Evolutionary conservation across 2,329 filamentous ascomycete genomes (phyloP), one percentile per base, ranked within the genome.

Genomic region (Didymella glomerata): DNA sequence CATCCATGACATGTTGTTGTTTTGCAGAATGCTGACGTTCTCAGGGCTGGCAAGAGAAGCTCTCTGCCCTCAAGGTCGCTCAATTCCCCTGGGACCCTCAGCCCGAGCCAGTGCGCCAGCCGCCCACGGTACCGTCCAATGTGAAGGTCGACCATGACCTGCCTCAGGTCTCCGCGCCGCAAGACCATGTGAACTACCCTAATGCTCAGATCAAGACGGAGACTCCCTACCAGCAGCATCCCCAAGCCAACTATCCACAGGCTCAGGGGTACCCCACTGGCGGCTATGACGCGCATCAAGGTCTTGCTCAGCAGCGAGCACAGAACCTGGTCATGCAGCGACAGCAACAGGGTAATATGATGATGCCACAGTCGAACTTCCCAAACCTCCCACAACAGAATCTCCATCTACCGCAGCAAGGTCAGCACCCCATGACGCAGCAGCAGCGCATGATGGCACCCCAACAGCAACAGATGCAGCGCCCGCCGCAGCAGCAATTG

Each of bases 51-150:
- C 93, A 98, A 83, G 85, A 89, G 70, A 97, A 96, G 79, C 85
- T 99, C 34, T 90, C 93, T 1, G 87, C 88, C 68, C 88, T 96
- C 66, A 88, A 90, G 66, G 90, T 98, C 62, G 95, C 95, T 60
- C 83, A 86, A 57, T 97, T 98, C 76, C 94, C 95, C 11, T 99
- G 95, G 95, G 95, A 99, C 75, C 94, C 95, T 42, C 89, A 73
- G 54, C 73, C 72, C 22, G 73, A 75, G 56, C 88, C 90, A 51
- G 85, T 86, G 50, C 76, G 75, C 63, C 77, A 78, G 57, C 73
- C 76, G 34, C 75, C 77, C n/a, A 77, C 76, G 1, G 71, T 79
- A 40, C 77, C 78, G 13, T 78, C 77, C n/a, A 79, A 79, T 57
- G 74, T 74, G 50, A 75, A 74, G 64, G 53, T 64, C 1, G 75